Base-by-base conservation (phyloP, 148 eudicot genomes). In the Diospyros lotus region DNA sequence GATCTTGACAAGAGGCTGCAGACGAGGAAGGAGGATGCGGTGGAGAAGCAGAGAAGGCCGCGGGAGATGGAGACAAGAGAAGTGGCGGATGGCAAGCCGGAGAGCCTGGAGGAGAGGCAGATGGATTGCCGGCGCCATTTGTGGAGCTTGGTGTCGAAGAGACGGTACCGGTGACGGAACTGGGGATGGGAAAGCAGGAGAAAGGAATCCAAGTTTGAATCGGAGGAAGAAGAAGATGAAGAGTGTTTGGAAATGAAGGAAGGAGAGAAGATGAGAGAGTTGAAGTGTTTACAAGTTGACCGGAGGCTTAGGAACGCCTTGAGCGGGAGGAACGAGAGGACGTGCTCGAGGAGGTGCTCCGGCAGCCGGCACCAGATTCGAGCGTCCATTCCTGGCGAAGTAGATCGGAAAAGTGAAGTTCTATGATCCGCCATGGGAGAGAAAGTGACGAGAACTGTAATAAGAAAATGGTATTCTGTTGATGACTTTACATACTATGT, bases 161-260 rank as follows among this genome's bases (percentile, higher is more conserved):
- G 81, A 10, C 84, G 84, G 72, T 73, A 87, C n/a, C 69, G 74
- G 62, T 15, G 72, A 9, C 53, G 79, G 52, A 85, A 83, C 6
- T 83, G 89, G 0, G 94, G 90, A 72, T 92, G 92, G n/a, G 90
- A 88, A 42, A 89, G 86, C 1, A 92, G 52, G 73, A 92, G 82
- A 58, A 88, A 84, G 0, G 91, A 85, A 11, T 84, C 28, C 28
- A 28, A 28, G 28, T 28, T 28, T 28, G 28, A 28, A 28, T 28
- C 28, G 28, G 28, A 28, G 28, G 28, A 78, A 68, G 82, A 62
- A 39, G 80, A 39, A 38, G 86, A 75, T 28, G 8, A 56, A n/a
- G 70, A 67, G 75, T 77, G 84, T 58, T 70, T 82, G 74, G 90
- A 80, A 6, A 85, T 61, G 82, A 89, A 89, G 46, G 64, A 62